Base-by-base conservation (phyloP, 2,329 filamentous ascomycete species). In the Cladosporium sp. region DNA sequence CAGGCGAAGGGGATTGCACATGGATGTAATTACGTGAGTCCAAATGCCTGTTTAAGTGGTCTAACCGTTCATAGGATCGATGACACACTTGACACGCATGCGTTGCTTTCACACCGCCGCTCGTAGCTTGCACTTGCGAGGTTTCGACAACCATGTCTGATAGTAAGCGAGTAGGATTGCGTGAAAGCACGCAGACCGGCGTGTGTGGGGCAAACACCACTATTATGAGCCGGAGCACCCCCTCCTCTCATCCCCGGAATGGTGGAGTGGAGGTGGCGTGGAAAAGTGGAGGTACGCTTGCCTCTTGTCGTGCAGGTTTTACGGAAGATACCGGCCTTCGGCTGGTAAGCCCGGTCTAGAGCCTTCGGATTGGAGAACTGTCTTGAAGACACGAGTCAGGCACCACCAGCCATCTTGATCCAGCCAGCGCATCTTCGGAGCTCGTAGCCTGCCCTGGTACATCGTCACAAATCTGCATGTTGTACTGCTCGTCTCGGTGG, bases 1-100 rank as follows among this genome's bases (percentile, higher is more conserved):
- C 26, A 51, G 5, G 18, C 16, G 5, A 66, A 51, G 13, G 18
- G 7, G 18, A 18, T 43, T 43, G 39, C 16, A 21, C 32, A 4
- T 26, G 48, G 25, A 28, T 5, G 25, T 26, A 53, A 11, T 71
- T 67, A 69, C 75, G 74, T 39, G 74, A 74, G 48, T 75, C 73
- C 10, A 76, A 63, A 64, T 76, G 74, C 60, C 74, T 69, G 66
- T 72, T 71, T 59, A 75, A 58, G 65, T 76, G 73, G 67, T 75
- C 72, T 49, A 67, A 58, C 25, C 74, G 70, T 25, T 76, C 72
- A 57, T 76, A 76, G 10, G 70, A 66, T 25, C 70, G 70, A 39
- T 68, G 59, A 54, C 73, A 76, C 8, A 75, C 67, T 51, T 75
- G 73, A 57, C 74, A 76, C 36, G 67, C 61, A 46, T 65, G 64